phyloP scores from a whole-genome alignment of 805 yeast species.

The Ogataea nakhonphanomensis region DNA sequence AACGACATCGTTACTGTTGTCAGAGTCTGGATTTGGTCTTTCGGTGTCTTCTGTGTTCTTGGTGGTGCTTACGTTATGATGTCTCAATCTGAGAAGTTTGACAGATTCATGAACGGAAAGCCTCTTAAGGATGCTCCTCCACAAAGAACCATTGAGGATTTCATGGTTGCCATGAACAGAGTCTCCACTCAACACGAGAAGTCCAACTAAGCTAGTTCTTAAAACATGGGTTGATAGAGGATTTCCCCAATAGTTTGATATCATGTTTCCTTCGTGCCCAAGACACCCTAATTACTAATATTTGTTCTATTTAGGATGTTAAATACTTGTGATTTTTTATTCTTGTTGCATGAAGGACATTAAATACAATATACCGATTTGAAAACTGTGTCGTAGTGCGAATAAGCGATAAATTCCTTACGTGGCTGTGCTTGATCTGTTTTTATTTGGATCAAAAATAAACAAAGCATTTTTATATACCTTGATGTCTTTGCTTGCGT shows the following conservation, averaged over 20 bases:
- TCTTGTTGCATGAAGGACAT: constrained; percentile 5
- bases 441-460: background rate
- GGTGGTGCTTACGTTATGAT: constrained; percentile 96
- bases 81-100: constrained; percentile 78
- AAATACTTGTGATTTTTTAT: constrained; percentile 7
- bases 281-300: constrained; percentile 16
- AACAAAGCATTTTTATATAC: background rate
- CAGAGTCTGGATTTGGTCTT: constrained; percentile 92
- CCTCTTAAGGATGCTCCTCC: constrained; percentile 52
- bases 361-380: constrained; percentile 8
- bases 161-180: constrained; percentile 83
- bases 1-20: constrained; percentile 93
- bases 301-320: constrained; percentile 13
- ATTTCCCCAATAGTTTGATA: constrained; percentile 12
- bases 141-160: constrained; percentile 77
- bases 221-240: constrained; percentile 15
- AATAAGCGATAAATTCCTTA: background rate
- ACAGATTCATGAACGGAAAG: constrained; percentile 82
- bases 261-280: constrained; percentile 14
- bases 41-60: constrained; percentile 94
- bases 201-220: constrained; percentile 45
- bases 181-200: constrained; percentile 88
- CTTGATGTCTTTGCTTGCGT: constrained; percentile 1
- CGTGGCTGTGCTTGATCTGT: background rate
- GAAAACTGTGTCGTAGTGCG: too few species aligned